Base-by-base conservation (phyloP, 148 eudicot species). In the Rhododendron henanense region DNA sequence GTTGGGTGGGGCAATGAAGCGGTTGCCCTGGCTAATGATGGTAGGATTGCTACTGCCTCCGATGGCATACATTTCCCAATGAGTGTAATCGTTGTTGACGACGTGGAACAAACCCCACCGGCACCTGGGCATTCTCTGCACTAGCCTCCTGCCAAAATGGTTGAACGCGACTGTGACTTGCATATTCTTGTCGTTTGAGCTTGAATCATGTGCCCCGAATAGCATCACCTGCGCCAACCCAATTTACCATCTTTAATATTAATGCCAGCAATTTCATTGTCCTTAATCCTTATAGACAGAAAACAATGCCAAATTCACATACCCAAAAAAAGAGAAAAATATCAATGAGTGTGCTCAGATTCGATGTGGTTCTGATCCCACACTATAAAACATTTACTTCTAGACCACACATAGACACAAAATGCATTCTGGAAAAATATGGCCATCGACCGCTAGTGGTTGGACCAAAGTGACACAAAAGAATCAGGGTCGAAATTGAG, bases 41-140 rank as follows among this genome's bases (percentile, higher is more conserved):
- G 90, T 88, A 1, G 94, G 88, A 19, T 88, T 81, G 18, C 55
- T 14, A 81, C 92, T 89, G 3, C 94, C 94, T 8, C 94, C 93
- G n/a, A 92, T 89, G 39, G 94, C 94, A 57, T 92, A 91, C 90
- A 89, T 91, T 18, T 78, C 23, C 94, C 93, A 92, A 69, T 91
- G 91, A 6, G 94, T 91, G 88, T 92, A 92, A 71, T 91, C 94
- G 55, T 92, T 92, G 90, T 92, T 90, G 67, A 92, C 91, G 3
- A 92, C 78, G 39, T 92, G 93, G 79, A 90, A 6, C 81, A 87
- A 90, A 3, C 94, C 94, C 19, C 35, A 89, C 81, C 92, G 39
- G 28, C 84, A 75, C 83, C 93, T 90, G 4, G 93, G 93, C 92
- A 93, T 90, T 81, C 95, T 91, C 63, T 93, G 95, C 4, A 85